These are phyloP conservation scores for Trifolium subterraneum DNA, from an alignment of 306 rosid species.

Conservation along the genomic window DNA sequence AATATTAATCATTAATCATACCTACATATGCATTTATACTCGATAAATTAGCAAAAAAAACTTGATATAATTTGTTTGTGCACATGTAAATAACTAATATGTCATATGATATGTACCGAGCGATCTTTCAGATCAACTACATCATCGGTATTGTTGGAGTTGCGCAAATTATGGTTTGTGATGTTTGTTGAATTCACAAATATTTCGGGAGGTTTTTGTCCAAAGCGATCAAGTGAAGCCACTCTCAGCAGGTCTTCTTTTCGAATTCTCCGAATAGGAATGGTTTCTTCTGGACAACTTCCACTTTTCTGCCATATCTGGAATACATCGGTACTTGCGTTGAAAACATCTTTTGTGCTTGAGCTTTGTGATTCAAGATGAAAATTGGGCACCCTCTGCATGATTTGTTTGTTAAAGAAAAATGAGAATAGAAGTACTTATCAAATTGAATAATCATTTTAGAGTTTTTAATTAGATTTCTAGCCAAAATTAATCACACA, in stretches of 20 bases:
- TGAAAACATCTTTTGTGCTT: not conserved
- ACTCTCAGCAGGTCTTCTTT: slow-evolving; percentile 52
- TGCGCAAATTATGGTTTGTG: not conserved
- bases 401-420: not conserved
- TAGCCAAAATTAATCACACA: slow-evolving; percentile 2
- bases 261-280: slow-evolving; percentile 64
- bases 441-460: not conserved
- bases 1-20: too few species aligned
- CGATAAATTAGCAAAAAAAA: not conserved
- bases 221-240: slow-evolving; percentile 54
- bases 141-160: not conserved
- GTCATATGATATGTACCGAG: not conserved
- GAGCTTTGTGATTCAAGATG: not conserved
- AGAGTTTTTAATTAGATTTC: not conserved
- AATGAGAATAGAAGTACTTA: too few species aligned
- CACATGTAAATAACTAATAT: not conserved
- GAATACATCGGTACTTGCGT: not conserved
- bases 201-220: slow-evolving; percentile 43
- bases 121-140: not conserved
- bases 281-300: slow-evolving; percentile 68
- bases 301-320: slow-evolving; percentile 76
- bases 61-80: not conserved
- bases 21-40: too few species aligned
- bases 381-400: slow-evolving; percentile 56
- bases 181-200: slow-evolving; percentile 16